Evolutionary conservation across 2,329 filamentous ascomycete genomes (phyloP), one percentile per base, ranked within the genome.

Genomic region (Colletotrichum tropicale): DNA sequence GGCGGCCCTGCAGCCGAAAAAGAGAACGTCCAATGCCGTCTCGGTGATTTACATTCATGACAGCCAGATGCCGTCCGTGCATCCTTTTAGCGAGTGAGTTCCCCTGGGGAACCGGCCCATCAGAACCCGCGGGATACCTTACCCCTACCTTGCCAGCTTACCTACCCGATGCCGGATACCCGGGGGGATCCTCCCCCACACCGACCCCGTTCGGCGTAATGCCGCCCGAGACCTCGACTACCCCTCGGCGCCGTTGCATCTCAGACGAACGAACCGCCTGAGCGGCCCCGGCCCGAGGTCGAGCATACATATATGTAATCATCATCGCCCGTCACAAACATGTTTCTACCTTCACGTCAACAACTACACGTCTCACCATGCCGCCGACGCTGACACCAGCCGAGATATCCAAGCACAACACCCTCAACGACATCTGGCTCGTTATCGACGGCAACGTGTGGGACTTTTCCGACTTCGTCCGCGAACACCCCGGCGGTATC

Each of bases 391-490:
- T 90, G 30, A 86, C 87, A 24, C 80, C 82, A 10, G 79, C 84
- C 64, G 85, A 90, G 74, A 83, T 91, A 74, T 84, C 85, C 5
- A 80, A 81, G 56, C 89, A 91, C 80, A 86, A 84, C 56, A 84
- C 82, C 1, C 82, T 86, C 9, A 81, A 87, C 43, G 88, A 91
- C 79, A 87, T 90, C 80, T 94, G 93, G 93, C 89, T 94, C 76
- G 91, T 94, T 36, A 88, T 94, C 55, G 89, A 94, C 80, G 88
- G 88, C 68, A 86, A 89, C 77, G 91, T 94, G 66, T 94, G 92
- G 86, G 92, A 94, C 82, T 84, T 95, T 60, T 93, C 91, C 28
- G 87, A 91, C 18, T 94, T 95, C 81, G 87, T 91, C 12, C 78
- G 79, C 6, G 77, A 81, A n/a, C 84, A 85, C 58, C 84, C 84